These are phyloP conservation scores for Euphorbia schlechtendalii DNA, from an alignment of 441 rosid species.

Conservation along the genomic window DNA sequence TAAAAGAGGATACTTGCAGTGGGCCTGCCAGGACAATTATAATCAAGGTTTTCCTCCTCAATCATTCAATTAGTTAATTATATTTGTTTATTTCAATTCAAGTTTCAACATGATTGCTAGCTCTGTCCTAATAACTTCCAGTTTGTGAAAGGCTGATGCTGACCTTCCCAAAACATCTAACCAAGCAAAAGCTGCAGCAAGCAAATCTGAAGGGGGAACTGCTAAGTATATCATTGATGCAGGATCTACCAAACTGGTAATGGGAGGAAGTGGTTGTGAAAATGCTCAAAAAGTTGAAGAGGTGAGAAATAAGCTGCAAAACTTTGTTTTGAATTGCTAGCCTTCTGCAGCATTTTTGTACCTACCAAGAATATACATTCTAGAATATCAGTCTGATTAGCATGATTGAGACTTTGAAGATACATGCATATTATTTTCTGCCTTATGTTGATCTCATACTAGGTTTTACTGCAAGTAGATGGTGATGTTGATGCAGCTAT, in stretches of 20 bases:
- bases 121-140: constrained; percentile 40
- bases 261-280: constrained; percentile 76
- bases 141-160: constrained; percentile 83
- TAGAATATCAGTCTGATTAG: neutral
- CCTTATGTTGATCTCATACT: constrained; percentile 20
- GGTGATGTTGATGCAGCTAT: constrained; percentile 83
- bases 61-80: neutral
- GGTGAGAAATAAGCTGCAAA: constrained; percentile 32
- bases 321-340: neutral
- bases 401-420: constrained; percentile 3
- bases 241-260: constrained; percentile 56
- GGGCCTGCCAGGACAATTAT: constrained; percentile 68
- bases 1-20: constrained; percentile 57
- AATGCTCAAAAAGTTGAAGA: constrained; percentile 56
- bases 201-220: constrained; percentile 39
- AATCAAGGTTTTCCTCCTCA: constrained; percentile 49
- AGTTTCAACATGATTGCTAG: constrained; percentile 17
- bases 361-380: neutral
- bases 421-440: constrained; percentile 9
- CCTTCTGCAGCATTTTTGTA: constrained; percentile 2
- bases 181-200: constrained; percentile 49
- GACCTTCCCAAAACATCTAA: constrained; percentile 61
- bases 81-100: constrained; percentile 2
- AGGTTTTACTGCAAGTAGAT: constrained; percentile 67
- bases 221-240: constrained; percentile 30